A percentile compares a stretch with the other conserved stretches of the same genome.
These are phyloP conservation scores for Fusarium mundagurra DNA, from an alignment of 2,329 filamentous ascomycete genomes.

Conservation along the genomic window DNA sequence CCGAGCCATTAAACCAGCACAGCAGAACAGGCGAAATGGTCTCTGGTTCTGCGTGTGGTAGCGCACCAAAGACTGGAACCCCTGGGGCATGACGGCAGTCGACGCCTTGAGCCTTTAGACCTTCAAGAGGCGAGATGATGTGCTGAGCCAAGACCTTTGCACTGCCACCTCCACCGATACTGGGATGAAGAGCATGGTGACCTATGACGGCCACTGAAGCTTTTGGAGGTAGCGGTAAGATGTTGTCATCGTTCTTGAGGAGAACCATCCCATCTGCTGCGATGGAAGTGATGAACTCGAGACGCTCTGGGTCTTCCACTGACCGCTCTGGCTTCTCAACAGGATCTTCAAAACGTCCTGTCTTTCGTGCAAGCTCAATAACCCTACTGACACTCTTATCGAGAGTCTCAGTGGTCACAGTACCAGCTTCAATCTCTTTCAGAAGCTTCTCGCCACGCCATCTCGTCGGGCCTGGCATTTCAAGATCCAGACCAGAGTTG, in stretches of 20 bases:
- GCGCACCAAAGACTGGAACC: not conserved
- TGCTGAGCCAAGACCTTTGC: constrained; percentile 9
- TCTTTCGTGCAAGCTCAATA: not conserved
- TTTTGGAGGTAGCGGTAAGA: fast-evolving
- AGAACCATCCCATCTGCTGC: not conserved
- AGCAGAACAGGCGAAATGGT: not conserved
- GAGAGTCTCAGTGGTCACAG: not conserved
- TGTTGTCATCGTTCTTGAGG: not conserved
- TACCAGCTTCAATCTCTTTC: not conserved
- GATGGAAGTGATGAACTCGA: not conserved
- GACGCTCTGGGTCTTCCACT: not conserved
- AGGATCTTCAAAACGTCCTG: not conserved
- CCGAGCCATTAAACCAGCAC: not conserved
- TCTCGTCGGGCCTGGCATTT: constrained; percentile 6
- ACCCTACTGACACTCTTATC: not conserved
- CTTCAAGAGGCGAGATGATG: not conserved
- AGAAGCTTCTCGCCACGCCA: not conserved
- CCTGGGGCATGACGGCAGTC: not conserved
- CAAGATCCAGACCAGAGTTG: not conserved
- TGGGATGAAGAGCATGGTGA: not conserved
- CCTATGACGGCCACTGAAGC: not conserved
- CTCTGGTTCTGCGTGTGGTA: not conserved
- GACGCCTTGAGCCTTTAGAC: not conserved
- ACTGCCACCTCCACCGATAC: not conserved
- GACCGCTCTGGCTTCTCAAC: not conserved